Conservation (phyloP, 2,329 filamentous ascomycete genomes). For the Scytalidium sp. region DNA sequence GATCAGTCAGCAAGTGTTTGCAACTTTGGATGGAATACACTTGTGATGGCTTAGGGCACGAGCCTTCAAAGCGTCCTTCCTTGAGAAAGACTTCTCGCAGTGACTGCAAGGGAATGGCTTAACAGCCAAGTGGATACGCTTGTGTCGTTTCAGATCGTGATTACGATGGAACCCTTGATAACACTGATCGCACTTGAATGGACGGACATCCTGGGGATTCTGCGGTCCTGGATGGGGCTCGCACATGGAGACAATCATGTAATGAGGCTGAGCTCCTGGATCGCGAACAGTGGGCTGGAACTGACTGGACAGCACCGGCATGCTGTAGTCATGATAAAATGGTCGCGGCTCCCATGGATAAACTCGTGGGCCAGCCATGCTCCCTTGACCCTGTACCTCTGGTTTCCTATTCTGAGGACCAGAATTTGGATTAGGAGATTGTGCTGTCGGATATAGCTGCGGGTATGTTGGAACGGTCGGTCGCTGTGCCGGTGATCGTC, state of each 20-base stretch:
- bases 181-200: constrained; percentile 93
- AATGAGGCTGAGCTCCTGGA: constrained; percentile 59
- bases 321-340: constrained; percentile 50
- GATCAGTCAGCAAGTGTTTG: constrained; percentile 27
- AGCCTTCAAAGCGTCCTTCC: constrained; percentile 97
- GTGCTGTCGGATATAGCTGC: constrained; percentile 48
- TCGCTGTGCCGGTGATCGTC: constrained; percentile 52
- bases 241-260: constrained; percentile 52
- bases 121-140: constrained; percentile 88
- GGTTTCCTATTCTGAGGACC: constrained; percentile 36
- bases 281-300: constrained; percentile 78
- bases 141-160: constrained; percentile 93
- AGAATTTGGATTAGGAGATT: constrained; percentile 35
- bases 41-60: constrained; percentile 29
- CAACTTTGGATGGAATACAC: too few relatives aligned
- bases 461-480: constrained; percentile 42
- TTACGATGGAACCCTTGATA: constrained; percentile 94
- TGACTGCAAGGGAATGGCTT: constrained; percentile 91
- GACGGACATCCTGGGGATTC: constrained; percentile 68
- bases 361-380: constrained; percentile 54
- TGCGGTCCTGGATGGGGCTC: constrained; percentile 49
- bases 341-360: constrained; percentile 38
- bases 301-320: constrained; percentile 61
- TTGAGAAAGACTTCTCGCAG: constrained; percentile 95
- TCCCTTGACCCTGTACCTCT: constrained; percentile 29